phyloP scores from a whole-genome alignment of 805 yeast species.

The Cyberlindnera nakhonratchasimensis region DNA sequence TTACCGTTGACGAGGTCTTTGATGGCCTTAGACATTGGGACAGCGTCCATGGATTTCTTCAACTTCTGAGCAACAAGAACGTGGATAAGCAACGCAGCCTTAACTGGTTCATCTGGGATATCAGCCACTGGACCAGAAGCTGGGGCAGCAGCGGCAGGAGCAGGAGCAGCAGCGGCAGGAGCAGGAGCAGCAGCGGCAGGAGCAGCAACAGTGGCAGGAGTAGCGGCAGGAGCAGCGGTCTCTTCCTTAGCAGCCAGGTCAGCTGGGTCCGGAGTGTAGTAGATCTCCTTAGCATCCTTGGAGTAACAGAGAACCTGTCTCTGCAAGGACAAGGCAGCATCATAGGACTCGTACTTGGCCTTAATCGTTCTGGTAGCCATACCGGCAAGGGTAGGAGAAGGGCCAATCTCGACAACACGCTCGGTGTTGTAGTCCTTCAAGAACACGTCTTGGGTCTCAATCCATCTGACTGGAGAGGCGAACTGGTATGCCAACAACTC shows the following conservation, averaged over 20 bases:
- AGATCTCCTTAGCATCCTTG: conserved; percentile 93
- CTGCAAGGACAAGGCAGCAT: conserved; percentile 83
- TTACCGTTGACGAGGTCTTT: conserved; percentile 98
- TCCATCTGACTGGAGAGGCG: conserved; percentile 99
- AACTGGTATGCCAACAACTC: conserved; percentile 98
- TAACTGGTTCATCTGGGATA: conserved; percentile 85
- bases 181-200: conserved; percentile 54
- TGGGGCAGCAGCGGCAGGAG: conserved; percentile 56
- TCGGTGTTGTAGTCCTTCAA: conserved; percentile 92
- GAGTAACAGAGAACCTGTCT: conserved; percentile 95
- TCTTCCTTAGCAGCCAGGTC: conserved; percentile 31
- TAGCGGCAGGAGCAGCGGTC: conserved; percentile 30
- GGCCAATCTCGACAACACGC: conserved; percentile 97
- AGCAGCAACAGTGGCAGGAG: conserved; percentile 35
- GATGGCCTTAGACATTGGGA: conserved; percentile 88
- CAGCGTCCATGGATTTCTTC: conserved; percentile 82
- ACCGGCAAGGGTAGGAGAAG: conserved; percentile 97
- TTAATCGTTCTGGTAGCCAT: conserved; percentile 98
- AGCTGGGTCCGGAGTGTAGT: conserved; percentile 82
- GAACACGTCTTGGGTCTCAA: conserved; percentile 98
- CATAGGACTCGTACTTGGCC: conserved; percentile 90
- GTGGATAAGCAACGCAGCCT: conserved; percentile 78
- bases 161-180: conserved; percentile 52
- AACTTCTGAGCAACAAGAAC: conserved; percentile 93
- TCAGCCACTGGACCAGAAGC: conserved; percentile 80